A percentile compares a stretch with the other conserved stretches of the same genome.
Conservation (phyloP, 2,329 filamentous ascomycete species). For the Aureobasidium subglaciale region DNA sequence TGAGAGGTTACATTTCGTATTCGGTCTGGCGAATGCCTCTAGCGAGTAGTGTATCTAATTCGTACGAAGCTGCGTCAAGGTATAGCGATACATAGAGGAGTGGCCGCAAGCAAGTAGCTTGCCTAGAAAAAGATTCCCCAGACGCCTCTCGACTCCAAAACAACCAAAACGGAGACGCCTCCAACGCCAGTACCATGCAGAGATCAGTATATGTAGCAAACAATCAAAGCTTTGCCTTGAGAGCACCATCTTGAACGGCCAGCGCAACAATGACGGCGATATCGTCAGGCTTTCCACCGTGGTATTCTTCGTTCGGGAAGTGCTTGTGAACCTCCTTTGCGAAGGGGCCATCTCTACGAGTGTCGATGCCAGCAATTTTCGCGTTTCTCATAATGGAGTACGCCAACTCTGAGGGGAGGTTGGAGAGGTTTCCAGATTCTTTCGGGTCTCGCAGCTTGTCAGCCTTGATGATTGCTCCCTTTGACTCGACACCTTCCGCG, state of each 20-base stretch:
- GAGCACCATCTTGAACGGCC: conserved; percentile 55
- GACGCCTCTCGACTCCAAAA: too few species aligned
- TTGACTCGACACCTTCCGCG: background rate
- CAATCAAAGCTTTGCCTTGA: conserved; percentile 15
- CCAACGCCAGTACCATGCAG: conserved; percentile 1
- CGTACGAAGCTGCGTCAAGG: too few species aligned
- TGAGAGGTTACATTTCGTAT: too few species aligned
- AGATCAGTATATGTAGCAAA: background rate
- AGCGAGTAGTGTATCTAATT: too few species aligned
- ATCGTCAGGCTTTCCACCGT: conserved; percentile 91
- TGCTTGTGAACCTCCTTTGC: conserved; percentile 87
- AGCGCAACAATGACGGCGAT: conserved; percentile 81
- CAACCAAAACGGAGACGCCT: background rate
- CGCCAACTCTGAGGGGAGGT: conserved; percentile 64
- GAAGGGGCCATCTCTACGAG: conserved; percentile 81
- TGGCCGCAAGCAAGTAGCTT: too few species aligned
- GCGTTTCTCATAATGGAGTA: conserved; percentile 73
- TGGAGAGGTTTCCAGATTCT: background rate
- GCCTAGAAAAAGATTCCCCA: too few species aligned
- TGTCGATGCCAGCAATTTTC: conserved; percentile 76
- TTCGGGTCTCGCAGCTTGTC: conserved; percentile 7
- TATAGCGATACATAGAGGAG: too few species aligned
- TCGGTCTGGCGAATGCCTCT: too few species aligned
- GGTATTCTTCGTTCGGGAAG: conserved; percentile 79
- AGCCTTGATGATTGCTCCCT: conserved; percentile 10